phyloP scores from a whole-genome alignment of 768 basidiomycete species.

The Leucosporidium scottii region DNA sequence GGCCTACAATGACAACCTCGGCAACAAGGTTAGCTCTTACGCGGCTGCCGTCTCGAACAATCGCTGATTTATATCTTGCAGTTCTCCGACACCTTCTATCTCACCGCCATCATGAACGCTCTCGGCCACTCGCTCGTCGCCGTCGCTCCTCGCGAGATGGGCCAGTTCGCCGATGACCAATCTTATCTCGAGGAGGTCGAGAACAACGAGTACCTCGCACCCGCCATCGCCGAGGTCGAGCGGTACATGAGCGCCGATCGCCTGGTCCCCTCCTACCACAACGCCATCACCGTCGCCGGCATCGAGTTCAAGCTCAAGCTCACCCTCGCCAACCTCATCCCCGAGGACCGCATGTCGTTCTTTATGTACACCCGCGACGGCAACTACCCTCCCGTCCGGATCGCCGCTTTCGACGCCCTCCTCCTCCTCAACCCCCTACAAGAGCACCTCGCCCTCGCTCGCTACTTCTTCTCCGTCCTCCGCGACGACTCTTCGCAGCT shows the following conservation, averaged over 20 bases:
- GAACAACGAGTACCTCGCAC: slow-evolving; percentile 57
- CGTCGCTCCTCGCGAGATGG: slow-evolving; percentile 65
- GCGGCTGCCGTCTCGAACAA: neutral
- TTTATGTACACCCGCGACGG: slow-evolving; percentile 89
- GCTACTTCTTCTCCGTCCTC: slow-evolving; percentile 79
- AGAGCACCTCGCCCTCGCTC: slow-evolving; percentile 64
- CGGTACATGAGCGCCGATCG: slow-evolving; percentile 92
- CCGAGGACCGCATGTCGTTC: slow-evolving; percentile 68
- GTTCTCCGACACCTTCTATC: slow-evolving; percentile 88
- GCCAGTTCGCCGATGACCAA: slow-evolving; percentile 55
- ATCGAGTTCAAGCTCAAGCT: slow-evolving; percentile 83
- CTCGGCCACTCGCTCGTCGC: slow-evolving; percentile 66
- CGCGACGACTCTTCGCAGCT: slow-evolving; percentile 73
- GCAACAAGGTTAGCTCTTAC: slow-evolving; percentile 61
- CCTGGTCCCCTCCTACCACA: slow-evolving; percentile 87
- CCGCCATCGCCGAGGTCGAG: slow-evolving; percentile 72
- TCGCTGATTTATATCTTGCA: slow-evolving; percentile 38
- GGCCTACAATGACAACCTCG: slow-evolving; percentile 91
- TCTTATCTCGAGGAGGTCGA: slow-evolving; percentile 15
- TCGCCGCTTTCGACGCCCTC: slow-evolving; percentile 88
- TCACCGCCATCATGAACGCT: slow-evolving; percentile 74
- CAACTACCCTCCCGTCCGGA: slow-evolving; percentile 82
- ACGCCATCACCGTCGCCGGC: slow-evolving; percentile 82
- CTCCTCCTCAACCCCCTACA: slow-evolving; percentile 68
- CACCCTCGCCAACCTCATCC: slow-evolving; percentile 66